Evolutionary conservation across 106 monocot species (phyloP).

Genomic region (Agapanthus africanus): DNA sequence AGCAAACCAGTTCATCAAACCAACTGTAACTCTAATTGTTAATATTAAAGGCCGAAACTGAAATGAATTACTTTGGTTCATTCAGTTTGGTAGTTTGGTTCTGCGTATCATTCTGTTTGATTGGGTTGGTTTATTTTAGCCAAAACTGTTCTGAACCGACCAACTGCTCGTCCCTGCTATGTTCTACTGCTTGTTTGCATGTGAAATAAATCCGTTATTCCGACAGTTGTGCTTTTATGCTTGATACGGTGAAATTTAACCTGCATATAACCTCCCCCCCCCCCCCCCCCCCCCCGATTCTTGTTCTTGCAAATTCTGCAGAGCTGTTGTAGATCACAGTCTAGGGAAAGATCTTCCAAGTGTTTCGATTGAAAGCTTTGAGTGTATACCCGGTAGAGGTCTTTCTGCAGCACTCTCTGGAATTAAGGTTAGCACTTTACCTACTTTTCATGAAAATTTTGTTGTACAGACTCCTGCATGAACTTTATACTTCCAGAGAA

Average conservation of each 20-base stretch:
- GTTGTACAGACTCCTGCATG: not conserved
- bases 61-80: too few relatives aligned
- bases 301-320: slow-evolving; percentile 36
- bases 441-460: not conserved
- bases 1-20: too few relatives aligned
- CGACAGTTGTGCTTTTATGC: not conserved
- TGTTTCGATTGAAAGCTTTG: slow-evolving; percentile 78
- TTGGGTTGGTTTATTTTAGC: too few relatives aligned
- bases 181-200: too few relatives aligned
- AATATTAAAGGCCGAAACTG: too few relatives aligned
- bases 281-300: not conserved
- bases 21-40: too few relatives aligned
- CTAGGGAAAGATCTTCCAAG: slow-evolving; percentile 77
- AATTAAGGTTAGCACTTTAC: slow-evolving; percentile 37
- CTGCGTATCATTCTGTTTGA: too few relatives aligned
- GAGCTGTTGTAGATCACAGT: slow-evolving; percentile 88
- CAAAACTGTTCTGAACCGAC: too few relatives aligned
- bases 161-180: too few relatives aligned
- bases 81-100: too few relatives aligned
- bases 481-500: not conserved
- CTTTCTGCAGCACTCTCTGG: slow-evolving; percentile 78
- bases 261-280: too few relatives aligned
- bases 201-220: not conserved
- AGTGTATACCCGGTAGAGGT: slow-evolving; percentile 88
- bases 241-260: not conserved